A percentile compares a stretch with the other conserved stretches of the same genome.
These are phyloP conservation scores for Termitomyces sp. DNA, from an alignment of 768 basidiomycete genomes.

Conservation along the genomic window DNA sequence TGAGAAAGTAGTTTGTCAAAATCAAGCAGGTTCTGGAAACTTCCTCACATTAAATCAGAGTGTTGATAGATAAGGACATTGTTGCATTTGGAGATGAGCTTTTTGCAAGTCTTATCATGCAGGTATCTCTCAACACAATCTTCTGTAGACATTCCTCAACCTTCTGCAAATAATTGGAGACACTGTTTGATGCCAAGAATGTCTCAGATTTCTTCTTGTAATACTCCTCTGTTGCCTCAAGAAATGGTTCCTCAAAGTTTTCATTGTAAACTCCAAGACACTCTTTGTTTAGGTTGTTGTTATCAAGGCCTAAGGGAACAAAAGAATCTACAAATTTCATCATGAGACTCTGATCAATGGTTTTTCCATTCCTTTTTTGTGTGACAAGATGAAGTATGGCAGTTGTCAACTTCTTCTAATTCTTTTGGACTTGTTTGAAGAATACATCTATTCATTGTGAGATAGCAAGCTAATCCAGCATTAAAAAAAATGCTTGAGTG, in stretches of 20 bases:
- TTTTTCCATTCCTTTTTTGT: slow-evolving; percentile 91
- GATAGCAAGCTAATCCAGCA: slow-evolving; percentile 65
- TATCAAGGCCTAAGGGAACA: slow-evolving; percentile 91
- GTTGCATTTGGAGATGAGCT: slow-evolving; percentile 84
- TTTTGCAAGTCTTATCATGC: slow-evolving; percentile 85
- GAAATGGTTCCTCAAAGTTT: slow-evolving; percentile 87
- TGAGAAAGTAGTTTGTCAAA: slow-evolving; percentile 90
- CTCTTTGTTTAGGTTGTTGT: slow-evolving; percentile 85
- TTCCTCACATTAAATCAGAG: slow-evolving; percentile 87
- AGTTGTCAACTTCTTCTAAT: slow-evolving; percentile 74
- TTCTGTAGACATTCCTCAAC: slow-evolving; percentile 89
- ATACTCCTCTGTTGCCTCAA: slow-evolving; percentile 84
- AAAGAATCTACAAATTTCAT: slow-evolving; percentile 99
- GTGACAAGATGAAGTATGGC: slow-evolving; percentile 88
- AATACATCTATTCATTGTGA: slow-evolving; percentile 95
- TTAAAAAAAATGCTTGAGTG: background rate
- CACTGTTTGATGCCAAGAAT: slow-evolving; percentile 87
- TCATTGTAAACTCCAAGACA: slow-evolving; percentile 95
- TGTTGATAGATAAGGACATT: slow-evolving; percentile 91
- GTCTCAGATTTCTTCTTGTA: slow-evolving; percentile 92
- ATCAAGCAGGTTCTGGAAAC: slow-evolving; percentile 89
- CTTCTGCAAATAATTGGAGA: slow-evolving; percentile 95
- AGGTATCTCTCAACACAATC: slow-evolving; percentile 94
- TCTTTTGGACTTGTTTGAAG: slow-evolving; percentile 80
- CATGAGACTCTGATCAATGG: slow-evolving; percentile 91